These are phyloP conservation scores for Termitomyces sp. DNA, from an alignment of 768 basidiomycete genomes.

Conservation along the genomic window DNA sequence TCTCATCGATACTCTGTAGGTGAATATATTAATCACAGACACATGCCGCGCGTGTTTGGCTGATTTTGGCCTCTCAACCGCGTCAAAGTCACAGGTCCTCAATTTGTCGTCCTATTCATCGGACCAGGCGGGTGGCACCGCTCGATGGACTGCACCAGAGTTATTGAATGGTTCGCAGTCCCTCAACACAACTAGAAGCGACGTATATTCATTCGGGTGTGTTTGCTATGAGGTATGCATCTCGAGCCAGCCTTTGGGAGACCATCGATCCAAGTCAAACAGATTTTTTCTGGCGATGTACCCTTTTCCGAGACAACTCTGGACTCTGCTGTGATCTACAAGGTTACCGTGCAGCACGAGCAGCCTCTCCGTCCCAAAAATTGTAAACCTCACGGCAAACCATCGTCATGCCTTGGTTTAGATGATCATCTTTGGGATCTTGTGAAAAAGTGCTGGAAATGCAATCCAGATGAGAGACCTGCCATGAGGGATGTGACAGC, in stretches of 20 bases:
- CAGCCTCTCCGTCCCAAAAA: constrained; percentile 10
- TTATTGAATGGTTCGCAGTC: constrained; percentile 8
- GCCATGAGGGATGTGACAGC: constrained; percentile 15
- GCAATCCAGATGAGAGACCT: constrained; percentile 20
- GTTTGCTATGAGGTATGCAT: constrained; percentile 27
- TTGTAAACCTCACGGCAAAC: constrained; percentile 13
- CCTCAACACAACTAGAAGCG: constrained; percentile 16
- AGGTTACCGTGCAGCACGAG: constrained; percentile 6
- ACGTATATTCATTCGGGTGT: constrained; percentile 29
- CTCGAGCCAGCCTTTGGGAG: neutral
- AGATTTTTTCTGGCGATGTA: constrained; percentile 24
- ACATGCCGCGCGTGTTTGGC: constrained; percentile 12
- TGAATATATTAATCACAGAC: constrained; percentile 14
- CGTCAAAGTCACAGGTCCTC: constrained; percentile 11
- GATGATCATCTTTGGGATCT: constrained; percentile 26
- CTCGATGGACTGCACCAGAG: constrained; percentile 17
- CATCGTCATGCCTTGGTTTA: constrained; percentile 15
- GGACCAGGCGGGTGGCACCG: constrained; percentile 7
- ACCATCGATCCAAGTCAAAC: neutral
- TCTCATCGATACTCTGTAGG: constrained; percentile 3
- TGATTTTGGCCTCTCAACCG: constrained; percentile 17
- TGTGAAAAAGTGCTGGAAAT: constrained; percentile 21
- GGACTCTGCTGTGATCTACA: constrained; percentile 14
- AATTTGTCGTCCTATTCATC: constrained; percentile 8
- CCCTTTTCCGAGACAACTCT: constrained; percentile 17